Conservation (phyloP, 2,329 filamentous ascomycete genomes). For the Penicillium sp. region DNA sequence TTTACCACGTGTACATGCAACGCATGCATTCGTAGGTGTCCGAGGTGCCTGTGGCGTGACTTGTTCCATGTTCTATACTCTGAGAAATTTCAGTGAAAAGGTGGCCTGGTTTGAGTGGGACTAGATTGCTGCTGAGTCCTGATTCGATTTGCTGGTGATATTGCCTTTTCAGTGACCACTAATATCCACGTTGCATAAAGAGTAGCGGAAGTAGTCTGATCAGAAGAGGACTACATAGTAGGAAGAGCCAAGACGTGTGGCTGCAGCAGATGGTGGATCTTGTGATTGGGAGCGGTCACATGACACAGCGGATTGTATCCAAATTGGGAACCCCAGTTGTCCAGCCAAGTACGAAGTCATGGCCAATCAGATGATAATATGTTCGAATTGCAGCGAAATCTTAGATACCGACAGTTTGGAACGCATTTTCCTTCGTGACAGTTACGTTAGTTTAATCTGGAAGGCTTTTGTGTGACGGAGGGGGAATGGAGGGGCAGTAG, state of each 20-base stretch:
- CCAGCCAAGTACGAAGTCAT: too few species aligned
- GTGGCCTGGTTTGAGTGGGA: not conserved
- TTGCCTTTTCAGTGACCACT: not conserved
- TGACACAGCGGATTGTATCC: too few species aligned
- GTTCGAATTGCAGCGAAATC: too few species aligned
- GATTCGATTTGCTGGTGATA: not conserved
- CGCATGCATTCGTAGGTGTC: not conserved
- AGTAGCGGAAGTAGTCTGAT: not conserved
- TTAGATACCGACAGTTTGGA: too few species aligned
- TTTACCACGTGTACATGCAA: not conserved
- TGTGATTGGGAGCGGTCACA: not conserved
- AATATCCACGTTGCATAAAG: not conserved
- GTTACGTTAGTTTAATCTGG: too few species aligned
- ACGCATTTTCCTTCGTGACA: too few species aligned
- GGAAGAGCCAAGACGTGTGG: not conserved
- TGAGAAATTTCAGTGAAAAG: not conserved
- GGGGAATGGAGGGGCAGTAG: too few species aligned
- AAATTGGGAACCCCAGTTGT: too few species aligned
- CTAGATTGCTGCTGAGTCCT: not conserved
- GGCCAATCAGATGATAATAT: too few species aligned
- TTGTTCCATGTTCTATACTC: not conserved
- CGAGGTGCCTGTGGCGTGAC: not conserved
- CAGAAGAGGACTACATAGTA: not conserved
- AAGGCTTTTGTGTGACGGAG: too few species aligned
- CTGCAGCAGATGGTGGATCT: not conserved